Evolutionary conservation across 169 alveolate genomes (phyloP).

Genomic region (Plasmodium inui): DNA sequence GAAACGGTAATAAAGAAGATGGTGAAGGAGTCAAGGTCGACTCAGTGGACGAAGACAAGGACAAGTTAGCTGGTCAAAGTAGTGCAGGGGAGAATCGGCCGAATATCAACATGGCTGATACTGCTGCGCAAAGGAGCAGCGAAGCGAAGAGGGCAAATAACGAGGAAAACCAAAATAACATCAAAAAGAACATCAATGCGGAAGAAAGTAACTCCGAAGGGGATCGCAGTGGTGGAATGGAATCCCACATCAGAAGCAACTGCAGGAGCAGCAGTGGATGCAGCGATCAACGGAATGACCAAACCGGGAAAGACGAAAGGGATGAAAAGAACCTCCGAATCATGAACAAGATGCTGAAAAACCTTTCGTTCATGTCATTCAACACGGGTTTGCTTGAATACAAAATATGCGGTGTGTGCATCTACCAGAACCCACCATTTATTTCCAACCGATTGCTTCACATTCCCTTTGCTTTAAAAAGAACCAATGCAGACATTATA

Average conservation of each 20-base stretch:
- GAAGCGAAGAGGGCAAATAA: not conserved
- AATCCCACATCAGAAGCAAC: no score
- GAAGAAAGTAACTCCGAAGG: not conserved
- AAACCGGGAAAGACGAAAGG: not conserved
- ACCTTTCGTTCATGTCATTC: constrained; percentile 87
- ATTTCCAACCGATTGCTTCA: constrained; percentile 87
- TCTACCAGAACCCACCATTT: constrained; percentile 92
- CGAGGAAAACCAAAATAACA: not conserved
- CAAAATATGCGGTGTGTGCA: constrained; percentile 87
- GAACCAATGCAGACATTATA: constrained; percentile 89
- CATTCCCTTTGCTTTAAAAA: constrained; percentile 88
- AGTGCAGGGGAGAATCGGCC: not conserved
- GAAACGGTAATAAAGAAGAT: not conserved
- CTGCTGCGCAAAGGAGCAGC: not conserved
- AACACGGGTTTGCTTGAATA: constrained; percentile 92
- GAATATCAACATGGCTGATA: not conserved
- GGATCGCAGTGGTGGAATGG: not conserved
- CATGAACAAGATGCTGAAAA: constrained; percentile 73
- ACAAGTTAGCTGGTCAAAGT: not conserved
- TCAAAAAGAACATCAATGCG: not conserved
- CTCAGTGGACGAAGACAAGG: not conserved
- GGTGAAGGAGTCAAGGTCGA: not conserved
- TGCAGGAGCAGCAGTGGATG: not conserved
- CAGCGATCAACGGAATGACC: not conserved
- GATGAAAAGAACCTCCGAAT: constrained; percentile 13